A percentile compares a stretch with the other conserved stretches of the same genome.
Evolutionary conservation across 345 rosid species (phyloP).

Genomic region (Nasturtium officinale): DNA sequence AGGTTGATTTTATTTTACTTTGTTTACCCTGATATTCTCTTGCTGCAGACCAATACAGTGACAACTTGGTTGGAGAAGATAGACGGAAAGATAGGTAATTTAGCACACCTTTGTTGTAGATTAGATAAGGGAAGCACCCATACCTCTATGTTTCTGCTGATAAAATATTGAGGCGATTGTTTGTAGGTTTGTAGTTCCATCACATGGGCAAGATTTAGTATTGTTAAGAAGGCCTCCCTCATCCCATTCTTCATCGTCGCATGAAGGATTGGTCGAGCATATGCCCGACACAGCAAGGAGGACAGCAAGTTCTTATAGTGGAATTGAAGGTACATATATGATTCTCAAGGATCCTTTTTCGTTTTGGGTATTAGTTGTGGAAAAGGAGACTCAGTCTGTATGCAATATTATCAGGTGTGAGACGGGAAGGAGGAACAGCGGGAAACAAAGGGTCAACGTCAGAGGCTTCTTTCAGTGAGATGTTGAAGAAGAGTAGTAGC

Average conservation of each 20-base stretch:
- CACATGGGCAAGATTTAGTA: constrained; percentile 54
- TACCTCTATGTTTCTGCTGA: background rate
- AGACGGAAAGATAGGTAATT: constrained; percentile 53
- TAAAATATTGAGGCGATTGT: background rate
- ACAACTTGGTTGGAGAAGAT: constrained; percentile 49
- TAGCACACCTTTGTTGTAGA: background rate
- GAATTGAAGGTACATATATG: constrained; percentile 49
- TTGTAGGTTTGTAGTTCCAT: constrained; percentile 39
- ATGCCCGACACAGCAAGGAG: constrained; percentile 45
- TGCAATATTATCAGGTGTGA: background rate
- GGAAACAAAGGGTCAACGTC: constrained; percentile 54
- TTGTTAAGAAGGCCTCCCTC: constrained; percentile 49
- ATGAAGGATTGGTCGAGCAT: constrained; percentile 52
- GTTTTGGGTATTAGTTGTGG: background rate
- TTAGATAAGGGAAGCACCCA: background rate
- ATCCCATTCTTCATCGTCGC: constrained; percentile 52
- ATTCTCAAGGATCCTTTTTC: background rate
- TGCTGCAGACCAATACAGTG: constrained; percentile 44
- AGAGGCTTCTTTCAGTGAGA: constrained; percentile 78
- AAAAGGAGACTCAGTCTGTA: background rate
- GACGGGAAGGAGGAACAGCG: constrained; percentile 27
- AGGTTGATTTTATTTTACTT: background rate
- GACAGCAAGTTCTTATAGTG: constrained; percentile 40
- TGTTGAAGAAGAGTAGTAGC: constrained; percentile 45
- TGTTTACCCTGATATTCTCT: constrained; percentile 17